A percentile compares a stretch with the other conserved stretches of the same genome.
These are phyloP conservation scores for Symbiodinium natans DNA, from an alignment of 73 alveolate species.

Conservation along the genomic window DNA sequence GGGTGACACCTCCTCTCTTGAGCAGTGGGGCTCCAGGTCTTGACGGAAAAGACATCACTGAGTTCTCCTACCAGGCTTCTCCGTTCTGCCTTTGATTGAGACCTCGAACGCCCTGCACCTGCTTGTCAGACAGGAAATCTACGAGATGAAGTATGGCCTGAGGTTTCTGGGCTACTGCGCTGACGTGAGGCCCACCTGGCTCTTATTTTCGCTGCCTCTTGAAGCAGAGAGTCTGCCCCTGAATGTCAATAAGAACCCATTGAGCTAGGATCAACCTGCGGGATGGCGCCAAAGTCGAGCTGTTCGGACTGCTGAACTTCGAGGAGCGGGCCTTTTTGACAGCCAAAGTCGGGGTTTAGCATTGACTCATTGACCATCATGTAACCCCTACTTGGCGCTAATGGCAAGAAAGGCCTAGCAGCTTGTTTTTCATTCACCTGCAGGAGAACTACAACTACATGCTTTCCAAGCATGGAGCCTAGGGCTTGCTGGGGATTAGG, in stretches of 20 bases:
- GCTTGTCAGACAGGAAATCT: background rate
- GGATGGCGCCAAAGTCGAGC: constrained; percentile 81
- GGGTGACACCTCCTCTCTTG: background rate
- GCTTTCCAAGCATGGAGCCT: background rate
- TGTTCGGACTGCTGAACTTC: constrained; percentile 63
- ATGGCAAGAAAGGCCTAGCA: background rate
- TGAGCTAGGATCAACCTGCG: constrained; percentile 60
- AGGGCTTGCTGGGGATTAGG: background rate
- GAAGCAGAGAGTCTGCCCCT: background rate
- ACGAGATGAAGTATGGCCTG: constrained; percentile 78
- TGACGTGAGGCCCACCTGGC: constrained; percentile 33
- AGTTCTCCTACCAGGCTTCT: constrained; percentile 77
- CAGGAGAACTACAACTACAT: constrained; percentile 88
- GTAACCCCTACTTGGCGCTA: no score
- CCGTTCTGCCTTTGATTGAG: background rate
- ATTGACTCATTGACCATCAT: background rate
- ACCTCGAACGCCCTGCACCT: background rate
- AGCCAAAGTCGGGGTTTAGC: background rate
- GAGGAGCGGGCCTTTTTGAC: background rate
- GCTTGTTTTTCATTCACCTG: background rate
- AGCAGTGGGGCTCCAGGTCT: background rate
- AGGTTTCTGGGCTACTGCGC: constrained; percentile 83
- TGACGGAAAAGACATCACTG: constrained; percentile 80
- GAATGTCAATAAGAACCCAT: background rate
- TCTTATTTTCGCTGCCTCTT: background rate